Evolutionary conservation across 2,329 filamentous ascomycete genomes (phyloP), one percentile per base, ranked within the genome.

Genomic region (Colletotrichum lentis): DNA sequence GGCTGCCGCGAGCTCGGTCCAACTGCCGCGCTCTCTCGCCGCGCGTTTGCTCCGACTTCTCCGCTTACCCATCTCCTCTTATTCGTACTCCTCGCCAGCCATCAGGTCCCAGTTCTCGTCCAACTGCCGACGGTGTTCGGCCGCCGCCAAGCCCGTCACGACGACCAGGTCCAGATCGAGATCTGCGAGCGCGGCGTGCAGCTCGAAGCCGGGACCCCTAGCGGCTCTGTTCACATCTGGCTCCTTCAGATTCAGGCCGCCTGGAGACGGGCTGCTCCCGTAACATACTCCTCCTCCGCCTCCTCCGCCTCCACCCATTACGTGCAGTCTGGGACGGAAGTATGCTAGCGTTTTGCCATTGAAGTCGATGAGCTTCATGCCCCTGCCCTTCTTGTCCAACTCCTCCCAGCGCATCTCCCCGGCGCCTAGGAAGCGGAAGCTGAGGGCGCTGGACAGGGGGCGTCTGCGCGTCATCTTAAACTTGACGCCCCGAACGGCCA

Each of bases 121-220:
- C 53, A 68, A 61, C 43, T 68, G 62, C 53, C 67, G 62, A 58
- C 62, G 69, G 31, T 70, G 46, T 44, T 70, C 69, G 41, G 67
- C 69, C 16, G 62, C 67, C 10, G 67, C 69, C 47, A 70, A 50
- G 54, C 69, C 69, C 7, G 69, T 70, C 20, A 59, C 47, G 43
- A 70, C 58, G 31, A 70, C 43, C 52, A 70, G 44, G 18, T 70
- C 69, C 5, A 70, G 37, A 24, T 70, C 58, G 14, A 69, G 62
- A 27, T 70, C 69, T 12, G 60, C 67, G 12, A 70, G 54, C 10
- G 53, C 41, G 43, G 50, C 58, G 18, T 65, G 43, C 27, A 70
- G 22, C 47, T 70, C 67, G 54, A 70, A 70, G 14, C 67, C 69
- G 22, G 62, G 62, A 2, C 52, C 54, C 49, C 59, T 31, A 12